These are phyloP conservation scores for Clarireedia homoeocarpa DNA, from an alignment of 2,329 filamentous ascomycete species.

Conservation along the genomic window DNA sequence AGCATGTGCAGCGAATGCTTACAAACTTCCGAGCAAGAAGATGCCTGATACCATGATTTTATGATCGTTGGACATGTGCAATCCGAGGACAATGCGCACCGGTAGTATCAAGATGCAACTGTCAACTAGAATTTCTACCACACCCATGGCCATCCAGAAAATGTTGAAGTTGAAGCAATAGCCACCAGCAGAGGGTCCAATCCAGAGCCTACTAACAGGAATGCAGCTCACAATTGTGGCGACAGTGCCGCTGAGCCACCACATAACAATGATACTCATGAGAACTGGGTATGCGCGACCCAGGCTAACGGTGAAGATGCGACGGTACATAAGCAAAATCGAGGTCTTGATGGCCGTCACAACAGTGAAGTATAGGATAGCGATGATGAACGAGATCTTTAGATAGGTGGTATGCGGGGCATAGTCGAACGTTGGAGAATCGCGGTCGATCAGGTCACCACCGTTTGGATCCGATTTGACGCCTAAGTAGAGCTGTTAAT, in stretches of 20 bases:
- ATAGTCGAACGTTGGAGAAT: conserved; percentile 5
- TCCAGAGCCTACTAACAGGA: conserved; percentile 1
- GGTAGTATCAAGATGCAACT: conserved; percentile 2
- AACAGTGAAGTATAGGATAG: conserved; percentile 4
- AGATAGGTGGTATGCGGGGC: conserved; percentile 2
- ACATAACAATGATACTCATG: neutral
- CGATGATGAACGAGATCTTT: neutral
- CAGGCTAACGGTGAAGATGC: neutral
- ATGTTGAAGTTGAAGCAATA: conserved; percentile 10
- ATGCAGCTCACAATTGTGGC: neutral
- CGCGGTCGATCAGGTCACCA: conserved; percentile 7
- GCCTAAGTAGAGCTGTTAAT: neutral
- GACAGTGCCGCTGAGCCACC: conserved; percentile 4
- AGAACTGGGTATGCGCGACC: neutral
- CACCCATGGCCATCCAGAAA: conserved; percentile 4
- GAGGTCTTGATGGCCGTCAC: conserved; percentile 7
- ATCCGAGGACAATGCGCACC: neutral
- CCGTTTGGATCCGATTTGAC: conserved; percentile 4
- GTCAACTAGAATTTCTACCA: conserved; percentile 5
- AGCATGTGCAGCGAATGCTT: neutral
- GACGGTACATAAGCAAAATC: conserved; percentile 7
- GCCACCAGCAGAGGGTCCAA: neutral
- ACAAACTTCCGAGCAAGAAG: conserved; percentile 8
- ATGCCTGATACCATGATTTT: conserved; percentile 5
- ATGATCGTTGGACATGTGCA: conserved; percentile 2